These are phyloP conservation scores for Hirschioporus abietinus DNA, from an alignment of 768 basidiomycete genomes.

Conservation along the genomic window DNA sequence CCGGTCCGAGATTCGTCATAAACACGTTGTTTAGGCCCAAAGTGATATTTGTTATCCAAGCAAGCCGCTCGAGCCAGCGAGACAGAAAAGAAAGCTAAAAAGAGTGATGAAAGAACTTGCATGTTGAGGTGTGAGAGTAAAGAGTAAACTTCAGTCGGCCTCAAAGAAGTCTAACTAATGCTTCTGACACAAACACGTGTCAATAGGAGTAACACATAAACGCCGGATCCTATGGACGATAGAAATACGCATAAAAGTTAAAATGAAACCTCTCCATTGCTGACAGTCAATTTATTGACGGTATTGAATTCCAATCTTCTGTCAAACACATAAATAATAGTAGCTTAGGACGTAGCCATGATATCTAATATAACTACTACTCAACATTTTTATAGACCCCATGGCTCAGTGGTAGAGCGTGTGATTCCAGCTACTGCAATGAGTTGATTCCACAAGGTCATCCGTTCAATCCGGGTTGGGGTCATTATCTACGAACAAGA, in stretches of 20 bases:
- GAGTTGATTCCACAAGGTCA: slow-evolving; percentile 36
- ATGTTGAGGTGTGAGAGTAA: not conserved
- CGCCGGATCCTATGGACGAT: too few species aligned
- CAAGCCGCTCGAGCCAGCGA: not conserved
- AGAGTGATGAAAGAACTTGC: not conserved
- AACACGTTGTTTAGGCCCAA: not conserved
- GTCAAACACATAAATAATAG: too few species aligned
- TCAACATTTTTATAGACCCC: not conserved
- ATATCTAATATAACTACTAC: too few species aligned
- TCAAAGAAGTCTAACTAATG: too few species aligned
- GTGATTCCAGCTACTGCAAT: not conserved
- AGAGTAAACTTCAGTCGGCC: too few species aligned
- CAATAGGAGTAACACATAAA: too few species aligned
- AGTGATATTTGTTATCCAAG: not conserved
- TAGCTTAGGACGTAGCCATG: too few species aligned
- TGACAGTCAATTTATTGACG: too few species aligned
- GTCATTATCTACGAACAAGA: slow-evolving; percentile 19
- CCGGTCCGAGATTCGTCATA: not conserved
- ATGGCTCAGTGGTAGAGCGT: not conserved
- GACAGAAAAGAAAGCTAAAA: not conserved
- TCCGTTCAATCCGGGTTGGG: slow-evolving; percentile 44
- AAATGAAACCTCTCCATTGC: too few species aligned
- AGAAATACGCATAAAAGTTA: too few species aligned
- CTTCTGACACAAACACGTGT: too few species aligned
- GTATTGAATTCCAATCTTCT: too few species aligned